These are phyloP conservation scores for Postia placenta DNA, from an alignment of 768 basidiomycete species.

Conservation along the genomic window DNA sequence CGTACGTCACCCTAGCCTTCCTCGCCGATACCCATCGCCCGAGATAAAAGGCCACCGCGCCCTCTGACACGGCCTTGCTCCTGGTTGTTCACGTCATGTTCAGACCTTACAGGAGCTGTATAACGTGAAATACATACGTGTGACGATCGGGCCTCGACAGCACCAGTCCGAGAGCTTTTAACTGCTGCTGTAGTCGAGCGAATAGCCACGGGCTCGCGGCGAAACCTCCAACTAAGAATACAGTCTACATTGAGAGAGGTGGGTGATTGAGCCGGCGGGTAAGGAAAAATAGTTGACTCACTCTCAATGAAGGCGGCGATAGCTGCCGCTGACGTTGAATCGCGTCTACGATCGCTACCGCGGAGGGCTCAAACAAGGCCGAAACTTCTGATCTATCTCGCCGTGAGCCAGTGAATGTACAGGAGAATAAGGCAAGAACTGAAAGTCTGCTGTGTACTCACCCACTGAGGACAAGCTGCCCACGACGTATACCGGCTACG, in stretches of 20 bases:
- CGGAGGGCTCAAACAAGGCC: conserved; percentile 37
- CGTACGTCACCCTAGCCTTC: conserved; percentile 43
- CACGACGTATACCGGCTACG: conserved; percentile 27
- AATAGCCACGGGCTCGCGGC: conserved; percentile 38
- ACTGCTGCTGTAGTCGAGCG: conserved; percentile 58
- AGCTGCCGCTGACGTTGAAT: conserved; percentile 5
- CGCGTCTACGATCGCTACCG: conserved; percentile 28
- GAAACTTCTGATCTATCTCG: conserved; percentile 27
- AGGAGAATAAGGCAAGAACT: too few species aligned
- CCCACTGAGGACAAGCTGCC: conserved; percentile 35
- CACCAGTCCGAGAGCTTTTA: conserved; percentile 42
- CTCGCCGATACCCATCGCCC: conserved; percentile 44
- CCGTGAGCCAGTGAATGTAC: too few species aligned
- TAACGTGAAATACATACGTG: conserved; percentile 47
- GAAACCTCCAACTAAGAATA: conserved; percentile 79
- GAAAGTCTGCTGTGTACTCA: conserved; percentile 13
- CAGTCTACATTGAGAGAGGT: too few species aligned
- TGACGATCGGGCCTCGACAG: conserved; percentile 74
- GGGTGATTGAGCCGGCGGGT: neutral
- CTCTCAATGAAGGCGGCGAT: neutral
- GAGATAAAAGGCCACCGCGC: conserved; percentile 36
- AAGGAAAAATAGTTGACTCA: too few species aligned
- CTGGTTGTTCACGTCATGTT: too few species aligned
- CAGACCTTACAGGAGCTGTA: too few species aligned
- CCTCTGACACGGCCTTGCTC: conserved; percentile 49